phyloP scores from a whole-genome alignment of 345 rosid genomes.

The Psidium guajava region DNA sequence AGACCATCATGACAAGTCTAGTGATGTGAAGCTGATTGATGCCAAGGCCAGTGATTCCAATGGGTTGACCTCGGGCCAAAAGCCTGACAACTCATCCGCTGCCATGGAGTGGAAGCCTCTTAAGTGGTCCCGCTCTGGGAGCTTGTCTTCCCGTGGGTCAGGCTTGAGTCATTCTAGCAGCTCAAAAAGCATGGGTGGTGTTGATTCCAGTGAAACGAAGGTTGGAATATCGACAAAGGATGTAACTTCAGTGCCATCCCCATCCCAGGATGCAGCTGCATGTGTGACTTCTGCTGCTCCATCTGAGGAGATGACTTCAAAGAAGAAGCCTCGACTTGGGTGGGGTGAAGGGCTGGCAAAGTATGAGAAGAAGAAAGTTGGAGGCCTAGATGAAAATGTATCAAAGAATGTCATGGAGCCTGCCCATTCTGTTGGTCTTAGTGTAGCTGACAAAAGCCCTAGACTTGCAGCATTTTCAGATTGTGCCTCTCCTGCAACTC shows the following conservation, averaged over 20 bases:
- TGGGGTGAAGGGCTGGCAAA: slow-evolving; percentile 99
- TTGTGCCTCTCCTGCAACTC: slow-evolving; percentile 82
- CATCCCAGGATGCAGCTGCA: slow-evolving; percentile 56
- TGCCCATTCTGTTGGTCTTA: slow-evolving; percentile 29
- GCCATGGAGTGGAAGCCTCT: slow-evolving; percentile 56
- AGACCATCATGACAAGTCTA: slow-evolving; percentile 39
- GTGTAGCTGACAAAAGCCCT: slow-evolving; percentile 58
- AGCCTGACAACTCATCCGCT: slow-evolving; percentile 36
- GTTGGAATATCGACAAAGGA: slow-evolving; percentile 29
- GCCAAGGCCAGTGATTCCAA: slow-evolving; percentile 12
- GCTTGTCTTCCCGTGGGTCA: slow-evolving; percentile 72
- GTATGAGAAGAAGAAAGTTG: slow-evolving; percentile 89
- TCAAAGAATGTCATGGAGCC: slow-evolving; percentile 40
- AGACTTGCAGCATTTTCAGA: slow-evolving; percentile 34
- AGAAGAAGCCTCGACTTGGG: slow-evolving; percentile 86
- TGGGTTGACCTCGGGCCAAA: slow-evolving; percentile 35
- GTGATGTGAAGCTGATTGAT: slow-evolving; percentile 10
- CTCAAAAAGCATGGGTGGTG: slow-evolving; percentile 66
- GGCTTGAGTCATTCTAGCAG: slow-evolving; percentile 83
- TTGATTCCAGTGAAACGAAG: slow-evolving; percentile 54
- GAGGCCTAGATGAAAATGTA: slow-evolving; percentile 37
- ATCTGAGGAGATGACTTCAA: slow-evolving; percentile 45
- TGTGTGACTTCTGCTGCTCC: slow-evolving; percentile 34
- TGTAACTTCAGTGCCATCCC: slow-evolving; percentile 37
- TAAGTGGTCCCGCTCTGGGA: slow-evolving; percentile 68